Conservation (phyloP, 129 eudicot species). For the Artemisia annua region DNA sequence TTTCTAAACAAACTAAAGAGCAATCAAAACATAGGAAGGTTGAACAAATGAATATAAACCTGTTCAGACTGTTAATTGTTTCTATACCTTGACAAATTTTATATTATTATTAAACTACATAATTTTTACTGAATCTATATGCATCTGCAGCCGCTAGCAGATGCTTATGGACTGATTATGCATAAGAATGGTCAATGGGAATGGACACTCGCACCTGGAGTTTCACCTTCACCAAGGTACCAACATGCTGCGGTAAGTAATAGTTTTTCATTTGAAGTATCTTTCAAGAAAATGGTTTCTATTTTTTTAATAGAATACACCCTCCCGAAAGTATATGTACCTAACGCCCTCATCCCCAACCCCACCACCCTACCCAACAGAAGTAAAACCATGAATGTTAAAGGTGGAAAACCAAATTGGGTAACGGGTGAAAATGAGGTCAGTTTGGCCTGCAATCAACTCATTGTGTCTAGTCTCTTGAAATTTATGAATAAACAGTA, state of each 20-base stretch:
- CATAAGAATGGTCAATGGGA: constrained; percentile 98
- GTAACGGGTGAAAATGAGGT: too few species aligned
- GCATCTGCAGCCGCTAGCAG: constrained; percentile 79
- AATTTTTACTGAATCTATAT: constrained; percentile 20
- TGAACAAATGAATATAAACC: neutral
- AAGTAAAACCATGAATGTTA: too few species aligned
- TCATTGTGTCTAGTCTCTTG: too few species aligned
- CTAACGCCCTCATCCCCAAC: too few species aligned
- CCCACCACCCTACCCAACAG: too few species aligned
- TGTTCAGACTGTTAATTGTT: constrained; percentile 12
- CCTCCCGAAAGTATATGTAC: too few species aligned
- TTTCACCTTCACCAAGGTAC: constrained; percentile 93
- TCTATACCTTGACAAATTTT: neutral
- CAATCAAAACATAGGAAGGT: neutral
- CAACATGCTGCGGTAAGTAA: constrained; percentile 93
- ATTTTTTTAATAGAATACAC: too few species aligned
- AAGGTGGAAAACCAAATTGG: too few species aligned
- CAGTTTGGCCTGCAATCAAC: too few species aligned
- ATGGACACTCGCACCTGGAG: constrained; percentile 99
- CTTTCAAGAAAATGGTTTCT: neutral
- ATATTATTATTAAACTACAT: neutral
- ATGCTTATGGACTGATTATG: constrained; percentile 97
- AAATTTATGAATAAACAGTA: too few species aligned
- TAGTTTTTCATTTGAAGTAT: neutral
- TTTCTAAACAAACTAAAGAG: neutral